Base-by-base conservation (phyloP, 306 rosid genomes). In the Luffa acutangula region DNA sequence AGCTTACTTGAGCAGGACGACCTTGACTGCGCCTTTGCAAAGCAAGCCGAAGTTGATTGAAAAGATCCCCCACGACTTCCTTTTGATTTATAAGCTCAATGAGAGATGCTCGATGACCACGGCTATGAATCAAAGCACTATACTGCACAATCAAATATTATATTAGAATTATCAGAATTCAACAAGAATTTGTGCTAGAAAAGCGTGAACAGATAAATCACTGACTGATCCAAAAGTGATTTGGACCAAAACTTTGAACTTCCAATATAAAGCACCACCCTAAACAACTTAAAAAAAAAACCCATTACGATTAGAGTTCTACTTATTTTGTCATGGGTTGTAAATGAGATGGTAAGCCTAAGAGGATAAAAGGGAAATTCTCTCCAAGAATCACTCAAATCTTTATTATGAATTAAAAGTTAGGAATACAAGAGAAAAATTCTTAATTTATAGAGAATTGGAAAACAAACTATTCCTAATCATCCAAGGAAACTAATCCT, bases 1-100 rank as follows among this genome's bases (percentile, higher is more conserved):
- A 80, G 72, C 92, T 87, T 90, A 95, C 98, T 83, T 95, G 98
- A 85, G 99, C 99, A 80, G 99, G 99, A 42, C 99, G 96, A 36
- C 80, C 92, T 73, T 84, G 83, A 69, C 70, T 81, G 53, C 97
- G 93, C 87, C 99, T 95, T 77, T 95, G 99, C 53, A 87, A 79
- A 65, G 99, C 99, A 54, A 95, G 93, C 77, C 99, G 97, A 78
- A 93, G 96, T 86, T 95, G 99, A 85, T 95, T 93, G 79, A 95
- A 95, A 80, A 90, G 97, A 88, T 95, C 97, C 56, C 97, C 99
- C 46, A 91, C 88, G 18, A 86, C 88, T 86, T 95, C 97, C 90
- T 95, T 95, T 80, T 95, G 97, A 90, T 93, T 95, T 78, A 93
- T 80, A 78, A 95, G 97, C 84, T 95, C 97, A 81, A 93, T 85